Conservation (phyloP, 192 early-diverging fungal species). For the Linnemannia exigua region DNA sequence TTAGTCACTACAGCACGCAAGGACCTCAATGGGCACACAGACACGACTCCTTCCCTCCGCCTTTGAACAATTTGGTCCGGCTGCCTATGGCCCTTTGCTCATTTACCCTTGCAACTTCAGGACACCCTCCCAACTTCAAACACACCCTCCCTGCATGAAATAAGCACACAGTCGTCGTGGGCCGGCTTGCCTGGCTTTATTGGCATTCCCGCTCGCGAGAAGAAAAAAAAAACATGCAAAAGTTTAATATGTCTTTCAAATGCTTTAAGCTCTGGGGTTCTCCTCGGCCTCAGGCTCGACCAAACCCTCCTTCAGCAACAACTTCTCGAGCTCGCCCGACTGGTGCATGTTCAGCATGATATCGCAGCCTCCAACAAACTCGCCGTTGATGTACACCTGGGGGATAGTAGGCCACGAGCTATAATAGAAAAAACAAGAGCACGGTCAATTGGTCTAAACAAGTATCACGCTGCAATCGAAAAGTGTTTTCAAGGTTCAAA, state of each 20-base stretch:
- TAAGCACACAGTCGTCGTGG: neutral
- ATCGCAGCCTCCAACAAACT: slow-evolving; percentile 96
- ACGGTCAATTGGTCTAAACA: neutral
- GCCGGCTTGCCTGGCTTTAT: neutral
- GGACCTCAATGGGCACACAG: neutral
- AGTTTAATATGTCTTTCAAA: neutral
- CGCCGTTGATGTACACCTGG: slow-evolving; percentile 95
- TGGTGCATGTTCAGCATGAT: slow-evolving; percentile 92
- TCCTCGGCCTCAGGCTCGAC: slow-evolving; percentile 59
- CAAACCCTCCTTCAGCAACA: slow-evolving; percentile 84
- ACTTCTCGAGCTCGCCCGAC: slow-evolving; percentile 88
- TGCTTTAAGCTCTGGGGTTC: slow-evolving; percentile 43
- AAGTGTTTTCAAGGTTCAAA: too few species aligned
- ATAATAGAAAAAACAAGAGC: slow-evolving; percentile 22
- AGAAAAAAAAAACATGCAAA: neutral
- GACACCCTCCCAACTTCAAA: neutral
- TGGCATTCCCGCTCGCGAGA: neutral
- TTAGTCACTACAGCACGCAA: neutral
- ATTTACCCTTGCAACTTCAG: too few species aligned
- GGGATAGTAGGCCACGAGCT: slow-evolving; percentile 95
- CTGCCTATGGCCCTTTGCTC: neutral
- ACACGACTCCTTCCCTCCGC: neutral
- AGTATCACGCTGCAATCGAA: neutral
- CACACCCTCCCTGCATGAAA: neutral
- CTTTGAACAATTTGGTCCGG: neutral